Evolutionary conservation across 202 grass and related monocot genomes (phyloP), one percentile per base, ranked within the genome.

Genomic region (Panicum virgatum): DNA sequence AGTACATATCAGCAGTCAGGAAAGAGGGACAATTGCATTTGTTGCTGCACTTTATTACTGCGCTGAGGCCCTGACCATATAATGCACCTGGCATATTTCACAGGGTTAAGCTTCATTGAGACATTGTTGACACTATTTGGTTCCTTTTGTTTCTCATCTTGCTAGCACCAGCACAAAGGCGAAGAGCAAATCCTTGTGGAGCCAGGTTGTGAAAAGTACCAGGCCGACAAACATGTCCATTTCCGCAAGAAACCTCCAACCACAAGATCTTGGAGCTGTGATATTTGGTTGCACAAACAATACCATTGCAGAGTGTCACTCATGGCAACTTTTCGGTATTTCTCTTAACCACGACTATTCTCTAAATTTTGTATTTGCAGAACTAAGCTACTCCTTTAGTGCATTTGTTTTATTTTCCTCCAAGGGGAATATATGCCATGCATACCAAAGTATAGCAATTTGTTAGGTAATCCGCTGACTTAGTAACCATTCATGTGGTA

Each of bases 241-340:
- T n/a, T n/a, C n/a, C n/a, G n/a, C n/a, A n/a, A n/a, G n/a, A n/a
- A n/a, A n/a, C n/a, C n/a, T n/a, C n/a, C n/a, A n/a, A n/a, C n/a
- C n/a, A n/a, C n/a, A n/a, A n/a, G n/a, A n/a, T n/a, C n/a, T n/a
- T n/a, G n/a, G n/a, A n/a, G n/a, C n/a, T n/a, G n/a, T n/a, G n/a
- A n/a, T n/a, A n/a, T n/a, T n/a, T n/a, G n/a, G n/a, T n/a, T n/a
- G n/a, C n/a, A n/a, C n/a, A n/a, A n/a, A n/a, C n/a, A n/a, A n/a
- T n/a, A n/a, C n/a, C n/a, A n/a, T n/a, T n/a, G n/a, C n/a, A n/a
- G n/a, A n/a, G n/a, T n/a, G n/a, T n/a, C n/a, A 93, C 38, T 42
- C 46, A 34, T 91, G 91, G 6, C 87, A 94, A 83, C 82, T 89
- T 62, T 97, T 97, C 19, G 94, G 94, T 97, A 90, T 72, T 9